phyloP scores from a whole-genome alignment of 768 basidiomycete species.

The Naganishia kalamii region DNA sequence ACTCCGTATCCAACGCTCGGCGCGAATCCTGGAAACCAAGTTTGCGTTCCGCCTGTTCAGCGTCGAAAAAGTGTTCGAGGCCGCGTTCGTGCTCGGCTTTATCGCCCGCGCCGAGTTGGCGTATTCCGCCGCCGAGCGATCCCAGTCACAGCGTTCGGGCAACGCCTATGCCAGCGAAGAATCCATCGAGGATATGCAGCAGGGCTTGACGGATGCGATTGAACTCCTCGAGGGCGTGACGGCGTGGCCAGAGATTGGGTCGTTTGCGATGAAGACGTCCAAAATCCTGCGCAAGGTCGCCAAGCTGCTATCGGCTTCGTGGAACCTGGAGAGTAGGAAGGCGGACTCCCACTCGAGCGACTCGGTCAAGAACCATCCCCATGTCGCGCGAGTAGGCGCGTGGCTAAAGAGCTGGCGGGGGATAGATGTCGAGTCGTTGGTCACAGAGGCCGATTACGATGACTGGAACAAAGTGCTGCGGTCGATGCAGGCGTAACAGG shows the following conservation, averaged over 20 bases:
- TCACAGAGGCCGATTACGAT: constrained; percentile 35
- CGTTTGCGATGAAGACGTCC: constrained; percentile 26
- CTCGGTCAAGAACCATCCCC: not conserved
- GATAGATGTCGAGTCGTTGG: constrained; percentile 28
- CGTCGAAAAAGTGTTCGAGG: constrained; percentile 34
- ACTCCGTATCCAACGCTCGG: constrained; percentile 32
- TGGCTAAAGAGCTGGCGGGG: constrained; percentile 28
- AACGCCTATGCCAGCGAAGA: not conserved
- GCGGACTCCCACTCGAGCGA: not conserved
- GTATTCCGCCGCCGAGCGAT: constrained; percentile 14
- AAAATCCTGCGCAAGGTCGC: constrained; percentile 32
- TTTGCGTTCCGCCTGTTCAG: constrained; percentile 33
- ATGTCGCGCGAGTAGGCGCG: constrained; percentile 22
- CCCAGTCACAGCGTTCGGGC: not conserved
- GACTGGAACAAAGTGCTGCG: constrained; percentile 19
- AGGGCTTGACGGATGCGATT: constrained; percentile 22
- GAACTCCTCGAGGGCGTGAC: constrained; percentile 35
- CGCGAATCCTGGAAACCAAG: constrained; percentile 34
- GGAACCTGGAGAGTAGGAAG: not conserved
- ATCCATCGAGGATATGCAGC: constrained; percentile 21
- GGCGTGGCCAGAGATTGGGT: constrained; percentile 14
- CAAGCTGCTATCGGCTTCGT: not conserved
- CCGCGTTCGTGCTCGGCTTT: constrained; percentile 30
- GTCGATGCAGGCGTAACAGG: not conserved
- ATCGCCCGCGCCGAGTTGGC: constrained; percentile 30